phyloP scores from a whole-genome alignment of 192 early-diverging fungal species.

The Rhizophlyctis rosea region DNA sequence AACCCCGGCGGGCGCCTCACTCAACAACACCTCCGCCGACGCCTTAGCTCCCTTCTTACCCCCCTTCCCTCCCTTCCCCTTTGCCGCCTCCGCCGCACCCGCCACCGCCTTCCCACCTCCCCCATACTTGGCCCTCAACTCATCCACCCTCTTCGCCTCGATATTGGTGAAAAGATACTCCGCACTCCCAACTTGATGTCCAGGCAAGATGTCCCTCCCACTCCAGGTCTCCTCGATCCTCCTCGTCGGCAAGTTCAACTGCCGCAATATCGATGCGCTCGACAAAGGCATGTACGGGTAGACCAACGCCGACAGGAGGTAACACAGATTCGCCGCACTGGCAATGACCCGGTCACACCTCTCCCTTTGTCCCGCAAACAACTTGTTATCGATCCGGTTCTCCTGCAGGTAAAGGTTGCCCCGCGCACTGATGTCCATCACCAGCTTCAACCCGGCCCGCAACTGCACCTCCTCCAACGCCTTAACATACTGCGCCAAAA shows the following conservation, averaged over 20 bases:
- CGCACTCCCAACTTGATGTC: slow-evolving; percentile 80
- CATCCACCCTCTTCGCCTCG: slow-evolving; percentile 78
- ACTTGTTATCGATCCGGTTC: slow-evolving; percentile 83
- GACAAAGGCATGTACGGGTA: slow-evolving; percentile 93
- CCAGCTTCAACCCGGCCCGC: slow-evolving; percentile 71
- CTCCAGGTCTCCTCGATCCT: slow-evolving; percentile 71
- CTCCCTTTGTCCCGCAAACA: slow-evolving; percentile 72
- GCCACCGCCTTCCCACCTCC: slow-evolving; percentile 40
- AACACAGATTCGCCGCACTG: slow-evolving; percentile 81
- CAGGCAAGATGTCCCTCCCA: slow-evolving; percentile 68
- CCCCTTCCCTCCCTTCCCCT: slow-evolving; percentile 16
- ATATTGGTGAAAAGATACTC: slow-evolving; percentile 91
- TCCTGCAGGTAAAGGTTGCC: slow-evolving; percentile 96
- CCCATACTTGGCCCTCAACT: slow-evolving; percentile 76
- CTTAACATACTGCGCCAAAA: slow-evolving; percentile 73
- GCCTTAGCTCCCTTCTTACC: slow-evolving; percentile 33
- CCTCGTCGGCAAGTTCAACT: slow-evolving; percentile 81
- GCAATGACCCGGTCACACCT: slow-evolving; percentile 87
- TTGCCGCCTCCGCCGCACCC: slow-evolving; percentile 8
- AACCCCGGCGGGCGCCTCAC: slow-evolving; percentile 30
- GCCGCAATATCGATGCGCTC: slow-evolving; percentile 69
- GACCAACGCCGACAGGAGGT: slow-evolving; percentile 81
- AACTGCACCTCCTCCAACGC: slow-evolving; percentile 81
- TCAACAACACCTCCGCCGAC: slow-evolving; percentile 20
- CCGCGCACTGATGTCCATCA: slow-evolving; percentile 92